Conservation (phyloP, 1,284 basidiomycete species). For the Tilletia setariae region DNA sequence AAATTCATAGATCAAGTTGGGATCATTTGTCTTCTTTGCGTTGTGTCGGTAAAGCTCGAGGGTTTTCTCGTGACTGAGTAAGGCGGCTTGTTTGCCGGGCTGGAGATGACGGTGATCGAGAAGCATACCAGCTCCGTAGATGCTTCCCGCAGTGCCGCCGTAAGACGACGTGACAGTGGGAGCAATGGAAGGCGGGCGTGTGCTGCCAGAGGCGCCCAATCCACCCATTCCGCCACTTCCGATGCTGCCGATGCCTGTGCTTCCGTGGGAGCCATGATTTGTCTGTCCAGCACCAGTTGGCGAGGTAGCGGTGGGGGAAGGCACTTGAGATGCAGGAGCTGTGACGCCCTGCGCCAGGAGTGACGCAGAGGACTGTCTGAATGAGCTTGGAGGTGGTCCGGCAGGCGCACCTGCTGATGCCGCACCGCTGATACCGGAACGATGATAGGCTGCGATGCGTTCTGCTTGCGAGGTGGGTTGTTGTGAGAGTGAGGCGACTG, state of each 20-base stretch:
- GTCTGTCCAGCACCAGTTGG: not conserved
- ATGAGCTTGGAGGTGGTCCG: not conserved
- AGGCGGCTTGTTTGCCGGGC: constrained; percentile 84
- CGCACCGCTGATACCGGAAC: not conserved
- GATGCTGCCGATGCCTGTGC: not conserved
- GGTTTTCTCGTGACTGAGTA: constrained; percentile 90
- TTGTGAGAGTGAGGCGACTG: no score
- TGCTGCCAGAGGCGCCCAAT: constrained; percentile 32
- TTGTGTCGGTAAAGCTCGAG: constrained; percentile 94
- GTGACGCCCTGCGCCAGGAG: not conserved
- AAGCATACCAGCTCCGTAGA: constrained; percentile 53
- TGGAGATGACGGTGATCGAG: constrained; percentile 90
- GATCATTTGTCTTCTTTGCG: constrained; percentile 97
- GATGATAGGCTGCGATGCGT: constrained; percentile 8
- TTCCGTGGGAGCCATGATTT: not conserved
- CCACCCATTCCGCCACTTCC: constrained; percentile 23
- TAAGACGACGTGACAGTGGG: constrained; percentile 24
- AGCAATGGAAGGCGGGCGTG: constrained; percentile 42
- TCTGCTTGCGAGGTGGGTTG: not conserved
- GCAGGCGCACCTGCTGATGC: not conserved
- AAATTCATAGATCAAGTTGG: constrained; percentile 95
- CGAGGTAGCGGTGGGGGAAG: not conserved
- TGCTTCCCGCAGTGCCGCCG: constrained; percentile 14
- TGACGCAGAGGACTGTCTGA: not conserved
- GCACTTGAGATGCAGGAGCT: not conserved